phyloP scores from a whole-genome alignment of 2,329 filamentous ascomycete species.

The Ceratocystis eucalypticola region DNA sequence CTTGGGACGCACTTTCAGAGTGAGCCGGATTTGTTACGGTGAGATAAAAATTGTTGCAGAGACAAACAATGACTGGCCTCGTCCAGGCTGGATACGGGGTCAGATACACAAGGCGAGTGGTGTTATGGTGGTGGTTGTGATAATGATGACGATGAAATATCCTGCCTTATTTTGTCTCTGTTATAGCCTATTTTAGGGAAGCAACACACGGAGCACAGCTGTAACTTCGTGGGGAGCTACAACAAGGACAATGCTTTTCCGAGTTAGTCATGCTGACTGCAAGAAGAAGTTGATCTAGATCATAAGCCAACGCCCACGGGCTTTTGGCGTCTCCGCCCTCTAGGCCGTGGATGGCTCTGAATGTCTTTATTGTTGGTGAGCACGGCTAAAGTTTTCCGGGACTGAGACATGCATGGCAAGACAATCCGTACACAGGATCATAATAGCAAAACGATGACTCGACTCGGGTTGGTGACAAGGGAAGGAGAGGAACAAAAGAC shows the following conservation, averaged over 20 bases:
- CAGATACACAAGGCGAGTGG: too few species aligned
- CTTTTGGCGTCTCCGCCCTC: neutral
- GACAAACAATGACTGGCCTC: too few species aligned
- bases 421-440: neutral
- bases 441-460: neutral
- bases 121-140: too few species aligned
- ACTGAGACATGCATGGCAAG: neutral
- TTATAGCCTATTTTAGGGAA: neutral
- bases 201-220: neutral
- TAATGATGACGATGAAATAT: neutral
- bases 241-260: constrained; percentile 1
- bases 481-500: too few species aligned
- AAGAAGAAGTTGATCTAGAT: neutral
- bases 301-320: neutral
- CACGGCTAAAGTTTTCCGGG: neutral
- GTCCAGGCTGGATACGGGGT: too few species aligned
- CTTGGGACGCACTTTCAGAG: too few species aligned
- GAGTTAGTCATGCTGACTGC: neutral
- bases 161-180: neutral
- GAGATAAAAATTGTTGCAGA: too few species aligned
- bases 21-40: too few species aligned
- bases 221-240: neutral
- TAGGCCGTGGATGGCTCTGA: neutral
- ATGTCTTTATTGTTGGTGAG: neutral
- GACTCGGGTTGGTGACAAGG: too few species aligned